Evolutionary conservation across 768 basidiomycete species (phyloP).

Genomic region (Cubamyces lactineus): DNA sequence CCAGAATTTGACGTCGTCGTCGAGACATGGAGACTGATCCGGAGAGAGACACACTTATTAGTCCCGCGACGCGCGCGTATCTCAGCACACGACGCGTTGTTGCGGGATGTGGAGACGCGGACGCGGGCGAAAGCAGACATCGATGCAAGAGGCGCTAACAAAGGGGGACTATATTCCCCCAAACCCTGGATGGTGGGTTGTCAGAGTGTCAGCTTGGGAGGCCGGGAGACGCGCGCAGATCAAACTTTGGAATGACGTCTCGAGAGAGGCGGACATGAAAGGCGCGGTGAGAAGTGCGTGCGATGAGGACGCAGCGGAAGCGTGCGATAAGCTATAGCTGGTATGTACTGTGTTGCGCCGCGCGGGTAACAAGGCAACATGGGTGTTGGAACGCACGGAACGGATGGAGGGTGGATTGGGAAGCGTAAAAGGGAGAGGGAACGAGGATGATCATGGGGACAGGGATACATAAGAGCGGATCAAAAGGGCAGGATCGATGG

Average conservation of each 20-base stretch:
- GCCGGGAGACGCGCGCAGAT: background rate
- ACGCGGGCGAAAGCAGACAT: background rate
- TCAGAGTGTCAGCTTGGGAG: slow-evolving; percentile 1
- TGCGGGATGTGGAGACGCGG: background rate
- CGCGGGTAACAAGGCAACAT: no score
- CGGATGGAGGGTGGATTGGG: background rate
- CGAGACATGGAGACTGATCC: no score
- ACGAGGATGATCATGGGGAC: slow-evolving; percentile 14
- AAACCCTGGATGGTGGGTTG: slow-evolving; percentile 2
- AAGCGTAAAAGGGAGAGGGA: background rate
- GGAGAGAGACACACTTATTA: background rate
- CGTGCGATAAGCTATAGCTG: no score
- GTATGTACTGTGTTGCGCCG: no score
- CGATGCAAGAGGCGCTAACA: slow-evolving; percentile 13
- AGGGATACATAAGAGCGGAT: slow-evolving; percentile 2
- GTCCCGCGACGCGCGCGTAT: background rate
- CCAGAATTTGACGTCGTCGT: no score
- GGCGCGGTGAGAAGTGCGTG: background rate
- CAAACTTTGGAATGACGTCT: slow-evolving; percentile 8
- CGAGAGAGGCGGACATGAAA: slow-evolving; percentile 5
- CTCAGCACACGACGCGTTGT: no score
- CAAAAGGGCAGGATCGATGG: slow-evolving; percentile 18
- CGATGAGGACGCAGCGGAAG: background rate
- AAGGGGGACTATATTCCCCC: background rate
- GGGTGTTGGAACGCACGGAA: background rate